Percentiles rank a stretch among this genome's conserved stretches.
Evolutionary conservation across 768 basidiomycete species (phyloP).

Genomic region (Tricholoma hemisulphureum): DNA sequence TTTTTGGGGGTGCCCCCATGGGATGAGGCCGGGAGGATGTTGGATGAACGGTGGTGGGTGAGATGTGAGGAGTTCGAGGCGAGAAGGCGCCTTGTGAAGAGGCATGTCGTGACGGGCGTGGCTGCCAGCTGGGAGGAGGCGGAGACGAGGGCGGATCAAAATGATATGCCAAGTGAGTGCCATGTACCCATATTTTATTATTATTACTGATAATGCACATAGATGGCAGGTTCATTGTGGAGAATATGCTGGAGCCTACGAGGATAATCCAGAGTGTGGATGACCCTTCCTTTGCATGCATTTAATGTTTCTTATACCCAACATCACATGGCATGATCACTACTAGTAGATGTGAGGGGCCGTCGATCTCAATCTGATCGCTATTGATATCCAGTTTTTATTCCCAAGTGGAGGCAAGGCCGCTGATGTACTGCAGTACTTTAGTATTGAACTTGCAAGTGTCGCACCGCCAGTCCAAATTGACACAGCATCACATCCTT

Average conservation of each 20-base stretch:
- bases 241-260: slow-evolving; percentile 47
- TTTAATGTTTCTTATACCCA: too few relatives aligned
- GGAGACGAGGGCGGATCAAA: slow-evolving; percentile 66
- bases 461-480: too few relatives aligned
- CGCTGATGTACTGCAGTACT: too few relatives aligned
- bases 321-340: too few relatives aligned
- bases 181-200: neutral
- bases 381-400: too few relatives aligned
- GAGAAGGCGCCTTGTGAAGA: slow-evolving; percentile 55
- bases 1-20: slow-evolving; percentile 75
- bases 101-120: slow-evolving; percentile 80
- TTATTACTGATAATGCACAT: neutral
- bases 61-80: slow-evolving; percentile 57
- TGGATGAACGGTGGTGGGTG: slow-evolving; percentile 83
- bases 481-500: too few relatives aligned
- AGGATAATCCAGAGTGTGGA: slow-evolving; percentile 38
- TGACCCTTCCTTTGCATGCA: slow-evolving; percentile 24
- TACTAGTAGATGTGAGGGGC: too few relatives aligned
- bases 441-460: too few relatives aligned
- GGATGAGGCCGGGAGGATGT: slow-evolving; percentile 55
- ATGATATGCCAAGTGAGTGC: slow-evolving; percentile 70
- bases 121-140: slow-evolving; percentile 65
- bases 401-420: too few relatives aligned
- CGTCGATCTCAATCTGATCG: too few relatives aligned
- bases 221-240: slow-evolving; percentile 48